Base-by-base conservation (phyloP, 306 rosid genomes). In the Lathyrus sativus region DNA sequence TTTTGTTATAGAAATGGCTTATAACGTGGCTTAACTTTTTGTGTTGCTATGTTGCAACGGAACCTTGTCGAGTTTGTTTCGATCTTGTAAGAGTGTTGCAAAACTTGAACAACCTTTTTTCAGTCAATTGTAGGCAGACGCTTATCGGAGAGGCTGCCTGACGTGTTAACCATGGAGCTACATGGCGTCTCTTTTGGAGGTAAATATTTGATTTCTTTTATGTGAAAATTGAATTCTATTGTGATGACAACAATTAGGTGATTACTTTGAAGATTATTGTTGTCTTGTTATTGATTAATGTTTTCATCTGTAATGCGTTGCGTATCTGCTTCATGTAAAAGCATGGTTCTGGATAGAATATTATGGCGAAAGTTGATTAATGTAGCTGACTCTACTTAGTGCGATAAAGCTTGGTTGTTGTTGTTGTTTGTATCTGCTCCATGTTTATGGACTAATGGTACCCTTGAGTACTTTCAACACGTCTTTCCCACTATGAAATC, bases 121-220 rank as follows among this genome's bases (percentile, higher is more conserved):
- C n/a, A n/a, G n/a, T n/a, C n/a, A n/a, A n/a, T n/a, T 54, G 67
- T 60, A 28, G 74, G 69, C 14, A 54, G 59, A 17, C 6, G 49
- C 44, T 49, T 49, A 13, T 65, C 13, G 60, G 41, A 65, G 77
- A 26, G 43, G 60, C 29, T 72, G 51, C 46, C 65, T 58, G 53
- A 5, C 63, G 26, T 65, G 66, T 43, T 18, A 66, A 29, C 50
- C 6, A 24, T 64, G 72, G 37, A 29, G 19, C 26, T 50, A 60
- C 65, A 35, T 6, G 53, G 14, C 54, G 28, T 61, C 43, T 15
- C 60, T 29, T 57, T 19, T 39, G 35, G 57, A 75, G 77, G 72
- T 76, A 76, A 29, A 15, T 2, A 5, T 65, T 60, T 44, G 73
- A 38, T 19, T 69, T 51, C 1, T n/a, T 74, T 46, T 19, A 15